Conservation (phyloP, 164 flowering plant genomes). For the Piper longum region DNA sequence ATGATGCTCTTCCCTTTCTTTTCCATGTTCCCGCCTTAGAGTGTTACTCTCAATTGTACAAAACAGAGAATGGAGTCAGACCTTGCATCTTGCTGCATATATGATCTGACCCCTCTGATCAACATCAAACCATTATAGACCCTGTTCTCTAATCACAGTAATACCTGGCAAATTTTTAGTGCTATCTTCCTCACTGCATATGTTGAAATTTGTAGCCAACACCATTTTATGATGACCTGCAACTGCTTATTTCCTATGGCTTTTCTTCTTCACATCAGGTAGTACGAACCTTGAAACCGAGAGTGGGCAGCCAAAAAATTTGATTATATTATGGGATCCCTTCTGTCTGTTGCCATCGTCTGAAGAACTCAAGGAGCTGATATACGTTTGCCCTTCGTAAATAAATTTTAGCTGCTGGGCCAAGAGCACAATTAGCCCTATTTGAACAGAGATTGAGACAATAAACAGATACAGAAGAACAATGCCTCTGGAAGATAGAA, state of each 20-base stretch:
- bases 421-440: conserved; percentile 62
- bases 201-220: too few relatives aligned
- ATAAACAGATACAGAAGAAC: conserved; percentile 62
- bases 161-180: too few relatives aligned
- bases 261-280: conserved; percentile 29
- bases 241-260: conserved; percentile 10
- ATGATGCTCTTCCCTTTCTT: too few relatives aligned
- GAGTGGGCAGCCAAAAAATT: conserved; percentile 57
- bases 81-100: too few relatives aligned
- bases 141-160: too few relatives aligned
- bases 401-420: conserved; percentile 82
- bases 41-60: too few relatives aligned
- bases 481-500: conserved; percentile 50
- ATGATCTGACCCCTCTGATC: too few relatives aligned
- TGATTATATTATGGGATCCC: conserved; percentile 51
- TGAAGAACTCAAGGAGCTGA: conserved; percentile 40
- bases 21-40: too few relatives aligned
- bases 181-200: too few relatives aligned
- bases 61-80: too few relatives aligned
- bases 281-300: conserved; percentile 28
- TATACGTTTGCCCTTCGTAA: conserved; percentile 71
- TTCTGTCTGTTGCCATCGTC: conserved; percentile 24
- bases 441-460: conserved; percentile 49
- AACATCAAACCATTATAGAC: too few relatives aligned
- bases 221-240: background rate